Percentiles rank a stretch among this genome's conserved stretches.
phyloP scores from a whole-genome alignment of 2,329 filamentous ascomycete genomes.

The Pseudogymnoascus sp. region DNA sequence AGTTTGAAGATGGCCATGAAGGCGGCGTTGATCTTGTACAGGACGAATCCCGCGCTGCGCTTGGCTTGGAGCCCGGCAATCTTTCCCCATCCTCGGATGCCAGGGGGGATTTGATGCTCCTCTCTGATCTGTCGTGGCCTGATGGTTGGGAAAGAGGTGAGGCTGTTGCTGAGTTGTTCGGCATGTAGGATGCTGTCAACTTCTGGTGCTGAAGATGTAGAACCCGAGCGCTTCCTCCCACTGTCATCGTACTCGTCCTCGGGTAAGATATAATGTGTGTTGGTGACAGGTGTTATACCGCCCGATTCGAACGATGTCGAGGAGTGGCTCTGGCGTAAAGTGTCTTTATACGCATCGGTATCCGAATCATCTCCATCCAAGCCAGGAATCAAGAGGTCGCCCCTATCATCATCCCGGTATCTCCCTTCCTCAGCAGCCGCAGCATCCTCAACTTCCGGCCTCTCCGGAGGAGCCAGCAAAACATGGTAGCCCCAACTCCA shows the following conservation, averaged over 20 bases:
- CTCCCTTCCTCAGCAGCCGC: conserved; percentile 41
- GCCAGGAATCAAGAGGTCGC: conserved; percentile 38
- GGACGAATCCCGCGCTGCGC: conserved; percentile 16
- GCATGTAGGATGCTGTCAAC: neutral
- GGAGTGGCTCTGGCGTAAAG: conserved; percentile 13
- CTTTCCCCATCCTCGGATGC: conserved; percentile 36
- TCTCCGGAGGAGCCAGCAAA: conserved; percentile 75
- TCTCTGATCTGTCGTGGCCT: conserved; percentile 27
- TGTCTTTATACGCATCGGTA: conserved; percentile 29
- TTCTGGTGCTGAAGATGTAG: conserved; percentile 25
- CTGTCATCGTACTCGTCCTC: conserved; percentile 36
- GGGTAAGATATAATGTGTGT: conserved; percentile 25
- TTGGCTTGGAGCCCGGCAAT: conserved; percentile 31
- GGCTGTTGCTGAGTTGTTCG: conserved; percentile 42
- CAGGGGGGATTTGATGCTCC: conserved; percentile 30
- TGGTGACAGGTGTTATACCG: conserved; percentile 27
- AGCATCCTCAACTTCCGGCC: conserved; percentile 47
- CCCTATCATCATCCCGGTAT: conserved; percentile 46
- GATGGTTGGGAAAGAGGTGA: conserved; percentile 56
- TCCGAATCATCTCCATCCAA: conserved; percentile 36
- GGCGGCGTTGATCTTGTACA: conserved; percentile 13
- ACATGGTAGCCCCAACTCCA: conserved; percentile 99
- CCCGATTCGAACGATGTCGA: conserved; percentile 26
- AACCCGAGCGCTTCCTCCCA: conserved; percentile 14
- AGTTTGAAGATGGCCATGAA: conserved; percentile 33